Evolutionary conservation across 148 eudicot species (phyloP).

Genomic region (Amaranthus hypochondriacus): DNA sequence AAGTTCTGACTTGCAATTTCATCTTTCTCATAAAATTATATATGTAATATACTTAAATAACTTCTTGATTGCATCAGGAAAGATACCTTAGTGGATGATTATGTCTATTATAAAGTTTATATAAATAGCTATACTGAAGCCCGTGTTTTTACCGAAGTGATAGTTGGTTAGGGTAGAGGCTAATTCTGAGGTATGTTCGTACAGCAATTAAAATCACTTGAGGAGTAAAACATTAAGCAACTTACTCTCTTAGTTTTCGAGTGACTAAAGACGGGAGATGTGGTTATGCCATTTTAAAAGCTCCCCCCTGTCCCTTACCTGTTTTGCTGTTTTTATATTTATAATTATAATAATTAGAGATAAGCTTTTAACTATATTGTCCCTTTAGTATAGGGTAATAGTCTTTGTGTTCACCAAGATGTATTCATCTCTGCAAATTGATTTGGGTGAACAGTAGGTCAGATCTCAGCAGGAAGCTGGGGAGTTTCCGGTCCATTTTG

Average conservation of each 20-base stretch:
- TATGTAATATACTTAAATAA: too few species aligned
- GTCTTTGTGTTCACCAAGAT: too few species aligned
- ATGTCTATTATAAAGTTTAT: not conserved
- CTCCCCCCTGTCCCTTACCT: not conserved
- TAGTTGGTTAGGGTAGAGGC: not conserved
- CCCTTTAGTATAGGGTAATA: too few species aligned
- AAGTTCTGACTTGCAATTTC: not conserved
- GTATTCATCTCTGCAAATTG: too few species aligned
- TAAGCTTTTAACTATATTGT: too few species aligned
- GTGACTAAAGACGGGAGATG: not conserved
- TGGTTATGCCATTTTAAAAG: too few species aligned
- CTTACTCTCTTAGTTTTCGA: not conserved
- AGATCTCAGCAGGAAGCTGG: too few species aligned
- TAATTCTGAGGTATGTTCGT: not conserved
- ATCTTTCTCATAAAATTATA: not conserved
- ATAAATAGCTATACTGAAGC: too few species aligned
- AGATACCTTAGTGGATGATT: not conserved
- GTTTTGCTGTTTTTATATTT: not conserved
- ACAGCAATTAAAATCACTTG: not conserved
- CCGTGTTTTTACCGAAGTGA: not conserved
- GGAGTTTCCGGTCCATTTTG: too few species aligned
- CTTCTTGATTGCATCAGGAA: not conserved
- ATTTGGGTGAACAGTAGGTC: too few species aligned
- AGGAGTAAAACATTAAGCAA: not conserved
- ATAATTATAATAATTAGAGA: not conserved